Base-by-base conservation (phyloP, 139 green algal species). In the Ulvella scutata region DNA sequence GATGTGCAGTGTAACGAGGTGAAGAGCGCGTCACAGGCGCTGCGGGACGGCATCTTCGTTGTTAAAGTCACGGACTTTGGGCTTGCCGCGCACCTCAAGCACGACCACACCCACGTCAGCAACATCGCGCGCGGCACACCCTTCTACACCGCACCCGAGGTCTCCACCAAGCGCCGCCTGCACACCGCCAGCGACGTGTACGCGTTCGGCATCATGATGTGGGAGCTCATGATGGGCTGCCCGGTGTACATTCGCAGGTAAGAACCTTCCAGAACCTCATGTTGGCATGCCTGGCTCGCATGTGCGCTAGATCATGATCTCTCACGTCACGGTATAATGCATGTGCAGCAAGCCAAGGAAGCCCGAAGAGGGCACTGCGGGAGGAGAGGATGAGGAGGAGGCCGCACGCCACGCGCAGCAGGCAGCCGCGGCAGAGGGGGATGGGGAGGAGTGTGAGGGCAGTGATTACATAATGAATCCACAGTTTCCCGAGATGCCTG, bases 211-310 rank as follows among this genome's bases (percentile, higher is more conserved):
- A 26, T 67, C 51, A 67, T 67, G 51, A 67, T 67, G 51, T 67
- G 51, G 51, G 51, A 67, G 51, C 51, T 67, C 20, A 26, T 67
- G 51, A 67, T 67, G 51, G 51, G 51, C 51, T 67, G 51, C 51
- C 51, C 51, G n/a, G 51, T 67, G n/a, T 67, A 67, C 51, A 67
- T 67, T 26, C 31, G 33, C n/a, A n/a, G 51, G n/a, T n/a, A n/a
- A n/a, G n/a, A n/a, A n/a, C n/a, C n/a, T n/a, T n/a, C n/a, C n/a
- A n/a, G n/a, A n/a, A n/a, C n/a, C n/a, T n/a, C n/a, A n/a, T n/a
- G n/a, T n/a, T n/a, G n/a, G n/a, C n/a, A n/a, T n/a, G n/a, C n/a
- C n/a, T n/a, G n/a, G n/a, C n/a, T n/a, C n/a, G n/a, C n/a, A n/a
- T n/a, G n/a, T n/a, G n/a, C n/a, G n/a, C n/a, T n/a, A n/a, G n/a